Base-by-base conservation (phyloP, 257 asterid species). In the Capsicum baccatum region DNA sequence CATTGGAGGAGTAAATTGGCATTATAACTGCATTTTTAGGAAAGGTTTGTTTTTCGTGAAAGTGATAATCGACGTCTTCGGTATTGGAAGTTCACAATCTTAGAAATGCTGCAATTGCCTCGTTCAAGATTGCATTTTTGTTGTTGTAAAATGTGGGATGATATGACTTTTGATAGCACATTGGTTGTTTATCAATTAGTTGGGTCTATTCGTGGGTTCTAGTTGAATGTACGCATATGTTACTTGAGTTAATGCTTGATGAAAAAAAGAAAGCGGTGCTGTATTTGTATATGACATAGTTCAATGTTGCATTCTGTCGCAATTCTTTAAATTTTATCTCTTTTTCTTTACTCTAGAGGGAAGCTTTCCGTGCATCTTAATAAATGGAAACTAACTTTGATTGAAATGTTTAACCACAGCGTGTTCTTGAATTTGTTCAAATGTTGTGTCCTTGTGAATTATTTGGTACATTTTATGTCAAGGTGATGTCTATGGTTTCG, bases 91-190 rank as follows among this genome's bases (percentile, higher is more conserved):
- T 50, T 52, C 52, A 52, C 52, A 52, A 13, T 8, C 15, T 76
- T 26, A 7, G 54, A 21, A 50, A 26, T 76, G 26, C 64, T 76
- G 81, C 44, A 54, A 76, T 52, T 76, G 54, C 52, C 17, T 76
- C 3, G 81, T 76, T 52, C 81, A 76, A 52, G 62, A 12, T 50
- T 47, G 14, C 62, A 52, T 52, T 21, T 52, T 76, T 50, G 0
- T 74, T 74, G 81, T 50, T 74, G 81, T 2, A 7, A 74, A 26
- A 52, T 52, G 48, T 21, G 63, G 63, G 81, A 52, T 52, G 63
- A 6, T 76, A 13, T 76, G 15, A 52, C 9, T 76, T 76, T 76
- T 52, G 47, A 35, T 76, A 21, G 47, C 81, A 26, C 63, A 26
- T 76, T 76, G 21, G 47, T 69, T 14, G 55, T 8, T 37, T 69